Evolutionary conservation across 257 asterid genomes (phyloP).

Genomic region (Salvia miltiorrhiza): DNA sequence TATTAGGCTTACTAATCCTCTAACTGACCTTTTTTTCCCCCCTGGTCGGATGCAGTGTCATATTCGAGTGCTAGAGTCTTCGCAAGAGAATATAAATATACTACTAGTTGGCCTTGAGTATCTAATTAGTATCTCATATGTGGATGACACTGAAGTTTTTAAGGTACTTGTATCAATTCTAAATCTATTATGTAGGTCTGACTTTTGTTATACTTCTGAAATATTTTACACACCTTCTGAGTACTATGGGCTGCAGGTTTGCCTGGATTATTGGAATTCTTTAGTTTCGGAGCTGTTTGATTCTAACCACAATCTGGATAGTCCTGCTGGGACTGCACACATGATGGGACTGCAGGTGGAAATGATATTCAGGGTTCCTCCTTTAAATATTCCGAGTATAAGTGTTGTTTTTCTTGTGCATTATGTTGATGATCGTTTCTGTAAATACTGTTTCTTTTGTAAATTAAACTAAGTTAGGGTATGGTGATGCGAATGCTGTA

Average conservation of each 20-base stretch:
- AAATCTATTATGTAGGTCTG: background rate
- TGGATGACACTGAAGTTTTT: conserved; percentile 88
- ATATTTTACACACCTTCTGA: background rate
- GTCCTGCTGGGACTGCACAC: conserved; percentile 50
- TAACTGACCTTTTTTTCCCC: conserved; percentile 6
- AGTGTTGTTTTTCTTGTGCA: background rate
- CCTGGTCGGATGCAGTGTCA: conserved; percentile 53
- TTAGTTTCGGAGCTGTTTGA: conserved; percentile 75
- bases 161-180: conserved; percentile 46
- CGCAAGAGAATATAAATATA: conserved; percentile 56
- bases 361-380: background rate
- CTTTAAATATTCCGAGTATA: background rate
- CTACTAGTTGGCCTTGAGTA: conserved; percentile 75
- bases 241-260: conserved; percentile 51
- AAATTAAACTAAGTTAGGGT: background rate
- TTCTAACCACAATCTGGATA: conserved; percentile 65
- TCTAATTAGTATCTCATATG: conserved; percentile 70
- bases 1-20: conserved; percentile 10
- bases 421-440: background rate
- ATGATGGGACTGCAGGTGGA: conserved; percentile 82
- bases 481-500: background rate
- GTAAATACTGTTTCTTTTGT: background rate
- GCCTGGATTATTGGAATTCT: conserved; percentile 92
- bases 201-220: background rate
- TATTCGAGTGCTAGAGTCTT: conserved; percentile 64